A percentile compares a stretch with the other conserved stretches of the same genome.
Evolutionary conservation across 345 rosid genomes (phyloP).

Genomic region (Eucalyptus guilfoylei): DNA sequence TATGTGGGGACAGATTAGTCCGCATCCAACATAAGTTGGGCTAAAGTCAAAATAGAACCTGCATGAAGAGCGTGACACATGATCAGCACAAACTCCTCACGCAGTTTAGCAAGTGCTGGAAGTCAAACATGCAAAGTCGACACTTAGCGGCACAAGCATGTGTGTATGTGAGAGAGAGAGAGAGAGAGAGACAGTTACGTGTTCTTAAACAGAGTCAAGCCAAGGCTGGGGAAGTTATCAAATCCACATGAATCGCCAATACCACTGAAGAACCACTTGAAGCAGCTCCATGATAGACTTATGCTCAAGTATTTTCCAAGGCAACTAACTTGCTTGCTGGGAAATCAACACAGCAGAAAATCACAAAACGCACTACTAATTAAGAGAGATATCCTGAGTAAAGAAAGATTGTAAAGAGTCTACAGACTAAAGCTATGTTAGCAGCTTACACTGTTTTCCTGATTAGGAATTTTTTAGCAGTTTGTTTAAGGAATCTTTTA

Average conservation of each 20-base stretch:
- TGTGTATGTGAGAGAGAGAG: neutral
- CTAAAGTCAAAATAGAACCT: constrained; percentile 93
- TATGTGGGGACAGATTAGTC: constrained; percentile 91
- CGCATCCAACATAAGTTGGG: constrained; percentile 96
- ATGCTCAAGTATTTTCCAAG: constrained; percentile 87
- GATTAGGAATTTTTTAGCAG: neutral
- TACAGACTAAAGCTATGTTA: neutral
- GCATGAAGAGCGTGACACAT: neutral
- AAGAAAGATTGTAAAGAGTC: neutral
- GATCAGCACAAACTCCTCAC: neutral
- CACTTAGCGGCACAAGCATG: neutral
- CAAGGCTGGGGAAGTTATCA: constrained; percentile 89
- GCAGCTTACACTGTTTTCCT: neutral
- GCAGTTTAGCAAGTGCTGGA: neutral
- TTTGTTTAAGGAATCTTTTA: neutral
- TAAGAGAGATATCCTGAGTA: neutral
- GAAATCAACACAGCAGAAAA: neutral
- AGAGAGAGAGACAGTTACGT: constrained; percentile 37
- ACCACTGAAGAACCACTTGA: constrained; percentile 98
- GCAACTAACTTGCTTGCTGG: constrained; percentile 80
- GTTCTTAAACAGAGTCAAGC: constrained; percentile 66
- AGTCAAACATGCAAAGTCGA: neutral
- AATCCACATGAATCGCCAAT: constrained; percentile 88
- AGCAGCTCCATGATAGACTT: constrained; percentile 90
- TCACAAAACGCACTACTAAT: neutral